Conservation (phyloP, 805 yeast species). For the Wickerhamiella kurtzmanii region DNA sequence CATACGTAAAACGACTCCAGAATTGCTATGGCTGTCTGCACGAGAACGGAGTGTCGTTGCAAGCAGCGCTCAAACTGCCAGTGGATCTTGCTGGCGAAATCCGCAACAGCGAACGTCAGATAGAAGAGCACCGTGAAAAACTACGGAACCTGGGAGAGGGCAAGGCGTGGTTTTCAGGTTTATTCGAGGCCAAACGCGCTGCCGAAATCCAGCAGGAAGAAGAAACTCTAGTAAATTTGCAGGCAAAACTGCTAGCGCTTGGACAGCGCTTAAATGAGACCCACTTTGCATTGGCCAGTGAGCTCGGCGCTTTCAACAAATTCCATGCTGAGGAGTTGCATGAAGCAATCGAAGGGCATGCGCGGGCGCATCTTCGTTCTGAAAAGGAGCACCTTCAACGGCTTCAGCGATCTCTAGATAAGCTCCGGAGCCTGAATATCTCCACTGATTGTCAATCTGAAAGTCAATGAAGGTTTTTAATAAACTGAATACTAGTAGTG, state of each 20-base stretch:
- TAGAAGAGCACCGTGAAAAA: conserved; percentile 16
- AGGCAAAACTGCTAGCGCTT: conserved; percentile 21
- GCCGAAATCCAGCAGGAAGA: conserved; percentile 23
- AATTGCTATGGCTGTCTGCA: not conserved
- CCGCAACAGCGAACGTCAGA: conserved; percentile 13
- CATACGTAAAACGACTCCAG: not conserved
- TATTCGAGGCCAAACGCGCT: conserved; percentile 24
- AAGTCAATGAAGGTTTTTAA: too few species aligned
- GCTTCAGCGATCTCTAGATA: conserved; percentile 8
- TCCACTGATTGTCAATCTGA: too few species aligned
- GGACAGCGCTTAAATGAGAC: conserved; percentile 24
- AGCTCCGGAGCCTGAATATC: not conserved
- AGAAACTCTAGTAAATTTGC: conserved; percentile 21
- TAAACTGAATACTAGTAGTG: too few species aligned
- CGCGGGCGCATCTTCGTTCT: conserved; percentile 14
- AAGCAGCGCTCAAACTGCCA: conserved; percentile 22
- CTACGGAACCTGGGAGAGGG: conserved; percentile 17
- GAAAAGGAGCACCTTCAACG: conserved; percentile 15
- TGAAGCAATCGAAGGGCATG: conserved; percentile 15
- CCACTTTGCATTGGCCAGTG: conserved; percentile 28
- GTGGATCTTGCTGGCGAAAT: conserved; percentile 19
- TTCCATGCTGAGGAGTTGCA: conserved; percentile 25
- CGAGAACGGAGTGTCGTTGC: conserved; percentile 8
- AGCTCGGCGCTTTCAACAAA: conserved; percentile 25
- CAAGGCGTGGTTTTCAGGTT: conserved; percentile 23